Percentiles rank a stretch among this genome's conserved stretches.
phyloP scores from a whole-genome alignment of 148 eudicot genomes.

The Camellia sinensis region DNA sequence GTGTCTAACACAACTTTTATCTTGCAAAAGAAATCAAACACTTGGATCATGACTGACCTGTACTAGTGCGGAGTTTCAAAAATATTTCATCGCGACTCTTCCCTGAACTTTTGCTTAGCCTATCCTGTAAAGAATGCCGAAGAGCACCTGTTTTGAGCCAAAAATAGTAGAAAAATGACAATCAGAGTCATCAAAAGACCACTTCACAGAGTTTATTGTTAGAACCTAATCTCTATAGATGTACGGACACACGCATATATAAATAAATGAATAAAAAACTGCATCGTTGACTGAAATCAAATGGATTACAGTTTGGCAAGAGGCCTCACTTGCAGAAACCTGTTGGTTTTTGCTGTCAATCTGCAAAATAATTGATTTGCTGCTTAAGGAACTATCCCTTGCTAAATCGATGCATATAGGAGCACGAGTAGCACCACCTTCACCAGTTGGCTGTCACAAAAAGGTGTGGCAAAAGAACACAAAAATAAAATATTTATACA shows the following conservation, averaged over 20 bases:
- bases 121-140: slow-evolving; percentile 93
- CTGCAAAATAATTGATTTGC: slow-evolving; percentile 86
- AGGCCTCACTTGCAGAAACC: slow-evolving; percentile 94
- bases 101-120: slow-evolving; percentile 86
- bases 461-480: neutral
- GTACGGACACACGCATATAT: neutral
- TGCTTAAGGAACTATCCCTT: slow-evolving; percentile 77
- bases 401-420: slow-evolving; percentile 86
- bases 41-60: slow-evolving; percentile 42
- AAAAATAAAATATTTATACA: neutral
- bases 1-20: neutral
- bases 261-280: no score
- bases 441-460: slow-evolving; percentile 86
- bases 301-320: slow-evolving; percentile 13
- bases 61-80: slow-evolving; percentile 89
- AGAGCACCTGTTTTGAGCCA: slow-evolving; percentile 70
- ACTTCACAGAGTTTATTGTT: neutral
- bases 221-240: neutral
- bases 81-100: slow-evolving; percentile 82
- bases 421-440: slow-evolving; percentile 98
- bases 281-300: neutral
- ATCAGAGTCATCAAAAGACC: slow-evolving; percentile 2
- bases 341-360: slow-evolving; percentile 88
- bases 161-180: slow-evolving; percentile 17
- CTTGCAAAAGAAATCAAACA: neutral